Evolutionary conservation across 2,329 filamentous ascomycete species (phyloP).

Genomic region (Lecanosticta acicola): DNA sequence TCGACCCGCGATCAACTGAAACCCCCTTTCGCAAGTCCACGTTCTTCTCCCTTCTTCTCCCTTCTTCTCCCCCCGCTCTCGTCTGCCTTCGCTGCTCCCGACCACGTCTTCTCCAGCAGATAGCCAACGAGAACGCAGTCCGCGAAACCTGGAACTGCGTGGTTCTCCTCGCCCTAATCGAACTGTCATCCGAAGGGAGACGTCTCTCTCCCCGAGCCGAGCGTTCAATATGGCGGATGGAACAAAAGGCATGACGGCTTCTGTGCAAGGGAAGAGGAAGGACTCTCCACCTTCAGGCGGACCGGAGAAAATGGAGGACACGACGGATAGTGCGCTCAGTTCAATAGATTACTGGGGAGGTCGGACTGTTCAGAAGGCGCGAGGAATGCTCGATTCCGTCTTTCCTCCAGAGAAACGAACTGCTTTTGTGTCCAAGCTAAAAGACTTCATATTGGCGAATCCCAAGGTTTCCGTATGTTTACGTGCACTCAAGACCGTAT

Average conservation of each 20-base stretch:
- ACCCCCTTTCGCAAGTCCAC: background rate
- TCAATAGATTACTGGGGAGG: slow-evolving; percentile 27
- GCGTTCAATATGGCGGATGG: slow-evolving; percentile 23
- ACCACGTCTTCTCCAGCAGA: slow-evolving; percentile 18
- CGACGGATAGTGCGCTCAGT: slow-evolving; percentile 26
- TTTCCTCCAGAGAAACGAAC: slow-evolving; percentile 58
- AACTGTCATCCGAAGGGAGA: slow-evolving; percentile 19
- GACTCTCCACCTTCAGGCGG: slow-evolving; percentile 15
- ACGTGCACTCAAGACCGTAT: no score
- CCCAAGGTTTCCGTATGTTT: slow-evolving; percentile 64
- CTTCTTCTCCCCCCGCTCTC: background rate
- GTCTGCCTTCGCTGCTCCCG: slow-evolving; percentile 1
- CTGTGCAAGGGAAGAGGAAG: slow-evolving; percentile 17
- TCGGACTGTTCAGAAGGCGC: slow-evolving; percentile 26
- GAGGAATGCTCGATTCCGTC: slow-evolving; percentile 44
- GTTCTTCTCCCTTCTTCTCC: background rate
- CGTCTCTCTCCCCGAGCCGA: slow-evolving; percentile 19
- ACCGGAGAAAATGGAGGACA: slow-evolving; percentile 24
- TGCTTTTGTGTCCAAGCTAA: slow-evolving; percentile 49
- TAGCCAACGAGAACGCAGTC: slow-evolving; percentile 15
- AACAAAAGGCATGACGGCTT: slow-evolving; percentile 14
- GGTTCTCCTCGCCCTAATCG: slow-evolving; percentile 20
- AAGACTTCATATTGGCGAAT: slow-evolving; percentile 55
- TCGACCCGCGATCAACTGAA: no score
- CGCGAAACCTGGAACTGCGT: slow-evolving; percentile 28